These are phyloP conservation scores for Russula virescens DNA, from an alignment of 768 basidiomycete species.

Conservation along the genomic window DNA sequence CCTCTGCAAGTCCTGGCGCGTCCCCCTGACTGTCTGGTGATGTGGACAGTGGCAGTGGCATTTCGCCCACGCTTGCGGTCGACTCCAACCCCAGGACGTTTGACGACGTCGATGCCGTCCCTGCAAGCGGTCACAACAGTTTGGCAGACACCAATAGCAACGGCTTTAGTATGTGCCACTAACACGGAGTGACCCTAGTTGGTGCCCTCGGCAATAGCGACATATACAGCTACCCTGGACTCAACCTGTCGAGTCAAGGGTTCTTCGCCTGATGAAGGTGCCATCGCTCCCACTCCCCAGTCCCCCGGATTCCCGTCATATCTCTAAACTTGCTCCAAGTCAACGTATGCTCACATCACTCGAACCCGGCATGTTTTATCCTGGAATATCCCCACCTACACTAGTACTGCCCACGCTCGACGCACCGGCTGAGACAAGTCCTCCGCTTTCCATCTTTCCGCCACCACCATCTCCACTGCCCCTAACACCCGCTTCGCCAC, in stretches of 20 bases:
- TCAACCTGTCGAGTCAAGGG: conserved; percentile 41
- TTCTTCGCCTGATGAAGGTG: conserved; percentile 54
- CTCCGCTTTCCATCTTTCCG: no score
- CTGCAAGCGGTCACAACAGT: conserved; percentile 45
- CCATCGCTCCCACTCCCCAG: conserved; percentile 31
- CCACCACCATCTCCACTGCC: no score
- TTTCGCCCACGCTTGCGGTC: conserved; percentile 61
- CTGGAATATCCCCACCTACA: conserved; percentile 60
- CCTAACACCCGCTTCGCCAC: no score
- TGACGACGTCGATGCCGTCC: conserved; percentile 11
- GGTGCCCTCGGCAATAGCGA: conserved; percentile 37
- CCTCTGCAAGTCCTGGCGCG: conserved; percentile 68
- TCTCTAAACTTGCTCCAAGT: conserved; percentile 47
- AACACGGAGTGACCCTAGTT: conserved; percentile 49
- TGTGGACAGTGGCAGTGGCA: conserved; percentile 31
- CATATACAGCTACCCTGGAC: conserved; percentile 39
- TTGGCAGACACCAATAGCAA: conserved; percentile 28
- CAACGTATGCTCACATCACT: conserved; percentile 33
- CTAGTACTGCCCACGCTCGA: no score
- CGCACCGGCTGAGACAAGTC: no score
- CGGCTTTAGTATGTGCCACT: conserved; percentile 14
- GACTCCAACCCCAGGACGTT: conserved; percentile 41
- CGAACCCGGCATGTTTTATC: conserved; percentile 53
- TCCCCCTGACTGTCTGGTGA: conserved; percentile 62
- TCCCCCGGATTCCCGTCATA: conserved; percentile 13